Conservation (phyloP, 331 rosid genomes). For the Erythrophleum ivorense region DNA sequence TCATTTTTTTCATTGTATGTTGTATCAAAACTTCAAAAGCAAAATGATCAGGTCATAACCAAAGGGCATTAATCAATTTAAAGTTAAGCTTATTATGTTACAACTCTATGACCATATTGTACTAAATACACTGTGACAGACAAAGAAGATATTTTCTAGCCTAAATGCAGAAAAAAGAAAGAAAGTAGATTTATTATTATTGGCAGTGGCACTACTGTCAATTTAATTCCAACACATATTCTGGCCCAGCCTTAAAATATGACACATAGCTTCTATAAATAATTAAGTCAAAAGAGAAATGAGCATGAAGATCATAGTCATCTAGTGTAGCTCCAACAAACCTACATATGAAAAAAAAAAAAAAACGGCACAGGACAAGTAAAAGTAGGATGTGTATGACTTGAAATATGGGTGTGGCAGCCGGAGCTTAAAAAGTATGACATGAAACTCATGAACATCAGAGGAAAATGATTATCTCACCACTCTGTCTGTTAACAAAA, state of each 20-base stretch:
- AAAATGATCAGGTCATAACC: too few species aligned
- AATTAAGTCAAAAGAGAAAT: background rate
- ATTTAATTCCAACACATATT: background rate
- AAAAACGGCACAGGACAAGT: background rate
- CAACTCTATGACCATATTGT: too few species aligned
- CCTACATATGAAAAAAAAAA: background rate
- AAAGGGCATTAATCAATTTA: too few species aligned
- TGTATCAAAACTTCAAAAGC: too few species aligned
- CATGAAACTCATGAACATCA: background rate
- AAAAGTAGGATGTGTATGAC: background rate
- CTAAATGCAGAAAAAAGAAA: too few species aligned
- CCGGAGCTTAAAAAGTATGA: background rate
- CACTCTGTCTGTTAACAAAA: constrained; percentile 73
- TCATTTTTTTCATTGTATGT: too few species aligned
- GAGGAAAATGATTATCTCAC: constrained; percentile 46
- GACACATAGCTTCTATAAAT: background rate
- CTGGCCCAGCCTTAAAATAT: background rate
- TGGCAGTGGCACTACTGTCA: background rate
- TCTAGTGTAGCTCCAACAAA: background rate
- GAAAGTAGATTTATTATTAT: background rate
- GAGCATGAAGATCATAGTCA: constrained; percentile 3
- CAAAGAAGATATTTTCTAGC: background rate
- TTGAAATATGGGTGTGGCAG: too few species aligned
- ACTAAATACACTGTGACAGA: background rate
- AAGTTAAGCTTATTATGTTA: background rate